Evolutionary conservation across 805 yeast genomes (phyloP).

Genomic region (Wickerhamiella brachini): DNA sequence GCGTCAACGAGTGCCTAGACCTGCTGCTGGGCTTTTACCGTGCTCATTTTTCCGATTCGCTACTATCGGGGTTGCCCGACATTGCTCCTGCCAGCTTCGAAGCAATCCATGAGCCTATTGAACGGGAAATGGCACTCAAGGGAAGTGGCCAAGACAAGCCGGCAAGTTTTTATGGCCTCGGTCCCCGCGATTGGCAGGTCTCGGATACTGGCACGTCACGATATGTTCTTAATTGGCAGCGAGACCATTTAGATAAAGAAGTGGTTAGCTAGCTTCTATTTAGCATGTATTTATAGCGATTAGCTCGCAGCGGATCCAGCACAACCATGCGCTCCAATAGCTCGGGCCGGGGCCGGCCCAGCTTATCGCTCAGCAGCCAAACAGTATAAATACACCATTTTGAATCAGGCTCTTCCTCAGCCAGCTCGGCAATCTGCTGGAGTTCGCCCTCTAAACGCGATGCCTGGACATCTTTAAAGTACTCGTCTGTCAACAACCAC

Average conservation of each 20-base stretch:
- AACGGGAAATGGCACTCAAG: not conserved
- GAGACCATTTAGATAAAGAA: constrained; percentile 10
- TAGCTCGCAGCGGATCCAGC: constrained; percentile 19
- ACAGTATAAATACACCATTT: constrained; percentile 55
- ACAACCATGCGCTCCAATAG: constrained; percentile 22
- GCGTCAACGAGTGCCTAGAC: constrained; percentile 35
- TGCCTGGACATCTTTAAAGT: constrained; percentile 24
- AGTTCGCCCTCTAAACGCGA: constrained; percentile 35
- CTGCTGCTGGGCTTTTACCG: constrained; percentile 49
- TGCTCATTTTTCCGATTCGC: constrained; percentile 38
- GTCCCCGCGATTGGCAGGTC: constrained; percentile 19
- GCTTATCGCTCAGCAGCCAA: constrained; percentile 4
- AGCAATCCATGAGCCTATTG: constrained; percentile 1
- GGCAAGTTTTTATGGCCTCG: constrained; percentile 2
- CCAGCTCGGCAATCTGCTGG: constrained; percentile 42
- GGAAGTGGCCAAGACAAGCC: not conserved
- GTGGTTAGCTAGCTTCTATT: not conserved
- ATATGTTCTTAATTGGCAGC: constrained; percentile 20
- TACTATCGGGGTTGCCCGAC: constrained; percentile 27
- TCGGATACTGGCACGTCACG: constrained; percentile 24
- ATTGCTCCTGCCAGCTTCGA: not conserved
- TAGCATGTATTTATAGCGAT: constrained; percentile 14
- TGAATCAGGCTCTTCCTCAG: constrained; percentile 61
- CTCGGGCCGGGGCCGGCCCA: constrained; percentile 2
- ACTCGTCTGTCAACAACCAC: constrained; percentile 48